Evolutionary conservation across 2,329 filamentous ascomycete species (phyloP).

Genomic region (Trichoderma sp.): DNA sequence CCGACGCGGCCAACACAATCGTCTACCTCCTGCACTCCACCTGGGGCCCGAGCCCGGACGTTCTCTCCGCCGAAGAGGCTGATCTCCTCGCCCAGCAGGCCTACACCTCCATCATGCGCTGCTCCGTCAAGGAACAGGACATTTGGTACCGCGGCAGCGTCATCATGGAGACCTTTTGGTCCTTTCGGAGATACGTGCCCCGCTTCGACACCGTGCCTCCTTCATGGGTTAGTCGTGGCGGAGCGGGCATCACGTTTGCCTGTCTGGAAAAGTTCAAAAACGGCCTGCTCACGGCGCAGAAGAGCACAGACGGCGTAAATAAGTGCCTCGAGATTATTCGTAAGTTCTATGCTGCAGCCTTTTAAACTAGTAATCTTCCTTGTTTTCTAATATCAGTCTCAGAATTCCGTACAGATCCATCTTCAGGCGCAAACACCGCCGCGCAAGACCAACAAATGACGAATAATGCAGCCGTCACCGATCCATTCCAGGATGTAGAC

Average conservation of each 20-base stretch:
- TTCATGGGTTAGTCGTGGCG: slow-evolving; percentile 49
- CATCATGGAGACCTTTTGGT: slow-evolving; percentile 55
- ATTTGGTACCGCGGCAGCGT: slow-evolving; percentile 48
- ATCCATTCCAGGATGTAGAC: slow-evolving; percentile 49
- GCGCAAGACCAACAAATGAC: slow-evolving; percentile 29
- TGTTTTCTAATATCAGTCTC: not conserved
- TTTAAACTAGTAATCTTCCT: not conserved
- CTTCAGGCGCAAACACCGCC: slow-evolving; percentile 7
- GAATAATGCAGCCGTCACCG: slow-evolving; percentile 25
- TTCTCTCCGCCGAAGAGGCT: slow-evolving; percentile 34
- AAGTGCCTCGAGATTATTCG: slow-evolving; percentile 37
- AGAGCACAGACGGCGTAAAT: slow-evolving; percentile 36
- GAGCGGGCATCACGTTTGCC: slow-evolving; percentile 52
- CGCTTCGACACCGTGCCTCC: slow-evolving; percentile 44
- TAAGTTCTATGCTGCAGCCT: slow-evolving; percentile 20
- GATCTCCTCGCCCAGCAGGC: slow-evolving; percentile 36
- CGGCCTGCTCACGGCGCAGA: slow-evolving; percentile 43
- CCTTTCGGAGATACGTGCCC: slow-evolving; percentile 42
- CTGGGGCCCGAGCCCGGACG: slow-evolving; percentile 38
- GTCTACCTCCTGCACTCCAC: slow-evolving; percentile 50
- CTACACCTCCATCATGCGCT: slow-evolving; percentile 43
- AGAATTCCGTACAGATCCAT: slow-evolving; percentile 9
- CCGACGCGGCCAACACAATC: slow-evolving; percentile 50
- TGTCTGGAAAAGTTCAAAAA: slow-evolving; percentile 52
- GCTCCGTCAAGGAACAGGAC: slow-evolving; percentile 52